Evolutionary conservation across 2,329 filamentous ascomycete genomes (phyloP).

Genomic region (Amauroascus niger): DNA sequence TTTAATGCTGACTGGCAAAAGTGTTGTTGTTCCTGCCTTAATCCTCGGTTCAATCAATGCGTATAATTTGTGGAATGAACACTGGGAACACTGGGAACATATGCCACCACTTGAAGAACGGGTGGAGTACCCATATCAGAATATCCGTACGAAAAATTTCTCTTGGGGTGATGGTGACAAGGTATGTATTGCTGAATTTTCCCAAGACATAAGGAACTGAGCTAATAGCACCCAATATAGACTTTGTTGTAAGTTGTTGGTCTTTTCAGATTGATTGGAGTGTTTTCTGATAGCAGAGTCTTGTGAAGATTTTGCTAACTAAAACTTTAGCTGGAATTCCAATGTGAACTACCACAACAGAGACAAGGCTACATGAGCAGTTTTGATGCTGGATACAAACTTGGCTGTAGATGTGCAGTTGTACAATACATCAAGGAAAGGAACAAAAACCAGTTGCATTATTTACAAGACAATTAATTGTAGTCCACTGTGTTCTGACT

Average conservation of each 20-base stretch:
- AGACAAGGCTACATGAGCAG: conserved; percentile 51
- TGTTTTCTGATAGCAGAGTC: too few relatives aligned
- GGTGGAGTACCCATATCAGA: conserved; percentile 91
- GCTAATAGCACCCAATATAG: conserved; percentile 30
- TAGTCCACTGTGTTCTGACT: too few relatives aligned
- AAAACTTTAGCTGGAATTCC: conserved; percentile 83
- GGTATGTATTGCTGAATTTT: conserved; percentile 43
- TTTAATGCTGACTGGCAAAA: conserved; percentile 39
- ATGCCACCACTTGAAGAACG: conserved; percentile 81
- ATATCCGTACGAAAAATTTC: conserved; percentile 94
- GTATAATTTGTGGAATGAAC: conserved; percentile 83
- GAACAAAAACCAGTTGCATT: too few relatives aligned
- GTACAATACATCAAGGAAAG: too few relatives aligned
- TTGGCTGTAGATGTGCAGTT: too few relatives aligned
- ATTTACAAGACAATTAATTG: too few relatives aligned
- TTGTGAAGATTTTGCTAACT: too few relatives aligned
- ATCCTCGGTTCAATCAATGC: conserved; percentile 68
- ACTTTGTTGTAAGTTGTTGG: conserved; percentile 58
- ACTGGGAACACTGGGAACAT: conserved; percentile 93
- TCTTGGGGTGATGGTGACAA: conserved; percentile 94
- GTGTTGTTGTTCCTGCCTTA: conserved; percentile 64
- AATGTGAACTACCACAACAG: conserved; percentile 95
- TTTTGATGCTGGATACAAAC: too few relatives aligned
- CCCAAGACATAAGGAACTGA: conserved; percentile 1
- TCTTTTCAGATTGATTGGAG: too few relatives aligned